Conservation (phyloP, 1,139 yeast species). For the Geotrichum klebahnii region DNA sequence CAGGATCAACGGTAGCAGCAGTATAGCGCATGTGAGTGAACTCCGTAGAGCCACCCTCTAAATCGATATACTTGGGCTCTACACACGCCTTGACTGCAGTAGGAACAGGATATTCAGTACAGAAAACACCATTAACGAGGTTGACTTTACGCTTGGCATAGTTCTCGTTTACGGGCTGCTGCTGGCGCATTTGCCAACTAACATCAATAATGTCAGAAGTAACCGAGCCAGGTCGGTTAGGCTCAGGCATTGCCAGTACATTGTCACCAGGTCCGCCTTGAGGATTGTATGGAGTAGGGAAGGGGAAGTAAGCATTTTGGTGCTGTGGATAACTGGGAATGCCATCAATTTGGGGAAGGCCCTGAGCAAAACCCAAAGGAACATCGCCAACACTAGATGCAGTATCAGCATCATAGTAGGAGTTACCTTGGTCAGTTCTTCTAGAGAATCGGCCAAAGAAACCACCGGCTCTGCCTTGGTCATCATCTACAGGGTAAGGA, state of each 20-base stretch:
- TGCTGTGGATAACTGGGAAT: slow-evolving; percentile 3
- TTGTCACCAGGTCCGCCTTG: slow-evolving; percentile 24
- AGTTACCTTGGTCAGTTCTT: not conserved
- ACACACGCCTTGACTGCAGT: slow-evolving; percentile 58
- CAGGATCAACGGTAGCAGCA: slow-evolving; percentile 78
- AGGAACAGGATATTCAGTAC: slow-evolving; percentile 75
- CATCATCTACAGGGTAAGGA: slow-evolving; percentile 14
- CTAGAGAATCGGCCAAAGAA: slow-evolving; percentile 15
- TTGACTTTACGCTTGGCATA: slow-evolving; percentile 65
- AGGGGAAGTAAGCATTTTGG: slow-evolving; percentile 18
- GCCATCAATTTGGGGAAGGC: slow-evolving; percentile 13
- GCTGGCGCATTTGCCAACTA: slow-evolving; percentile 26
- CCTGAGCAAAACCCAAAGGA: slow-evolving; percentile 9
- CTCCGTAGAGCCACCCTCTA: slow-evolving; percentile 62
- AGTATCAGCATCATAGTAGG: not conserved
- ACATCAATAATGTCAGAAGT: slow-evolving; percentile 25
- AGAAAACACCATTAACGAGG: slow-evolving; percentile 64
- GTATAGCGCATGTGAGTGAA: slow-evolving; percentile 73
- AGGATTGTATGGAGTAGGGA: slow-evolving; percentile 20
- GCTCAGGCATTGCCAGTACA: slow-evolving; percentile 22
- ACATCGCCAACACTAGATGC: not conserved
- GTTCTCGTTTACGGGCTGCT: slow-evolving; percentile 48
- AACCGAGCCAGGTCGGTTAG: slow-evolving; percentile 11
- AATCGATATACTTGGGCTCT: slow-evolving; percentile 49
- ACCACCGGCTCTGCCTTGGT: slow-evolving; percentile 12